These are phyloP conservation scores for Avena sativa DNA, from an alignment of 176 grass and related monocot genomes.

Conservation along the genomic window DNA sequence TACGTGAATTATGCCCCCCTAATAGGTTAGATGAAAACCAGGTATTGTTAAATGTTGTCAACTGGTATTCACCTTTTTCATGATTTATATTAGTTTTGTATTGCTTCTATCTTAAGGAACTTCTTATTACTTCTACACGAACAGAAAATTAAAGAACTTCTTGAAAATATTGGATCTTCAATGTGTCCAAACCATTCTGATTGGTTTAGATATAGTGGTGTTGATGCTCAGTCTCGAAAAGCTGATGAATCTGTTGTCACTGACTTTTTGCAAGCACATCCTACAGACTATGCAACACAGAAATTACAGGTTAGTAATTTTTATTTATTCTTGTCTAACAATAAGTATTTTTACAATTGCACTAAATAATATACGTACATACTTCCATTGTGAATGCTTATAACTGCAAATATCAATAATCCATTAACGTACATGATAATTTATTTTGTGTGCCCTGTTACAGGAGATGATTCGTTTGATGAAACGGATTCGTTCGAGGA, in stretches of 20 bases:
- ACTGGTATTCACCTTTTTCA: slow-evolving; percentile 30
- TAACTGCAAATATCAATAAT: neutral
- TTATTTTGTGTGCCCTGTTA: slow-evolving; percentile 43
- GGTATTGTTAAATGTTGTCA: slow-evolving; percentile 48
- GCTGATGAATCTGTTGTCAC: slow-evolving; percentile 63
- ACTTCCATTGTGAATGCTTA: neutral
- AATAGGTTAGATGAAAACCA: slow-evolving; percentile 89
- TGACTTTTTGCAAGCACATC: slow-evolving; percentile 87
- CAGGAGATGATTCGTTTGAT: slow-evolving; percentile 90
- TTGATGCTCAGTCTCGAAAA: slow-evolving; percentile 60
- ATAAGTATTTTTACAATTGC: slow-evolving; percentile 22
- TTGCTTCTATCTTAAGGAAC: slow-evolving; percentile 12
- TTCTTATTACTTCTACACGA: slow-evolving; percentile 28
- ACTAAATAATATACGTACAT: too few species aligned
- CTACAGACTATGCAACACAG: slow-evolving; percentile 82
- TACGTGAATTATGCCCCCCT: slow-evolving; percentile 81
- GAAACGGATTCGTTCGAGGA: slow-evolving; percentile 59
- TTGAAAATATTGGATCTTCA: slow-evolving; percentile 81
- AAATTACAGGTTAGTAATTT: slow-evolving; percentile 78
- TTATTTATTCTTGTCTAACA: neutral
- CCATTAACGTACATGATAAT: slow-evolving; percentile 5
- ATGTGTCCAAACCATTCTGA: slow-evolving; percentile 87
- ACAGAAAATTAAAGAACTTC: slow-evolving; percentile 84
- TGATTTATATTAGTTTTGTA: neutral
- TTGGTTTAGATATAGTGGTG: slow-evolving; percentile 72